phyloP scores from a whole-genome alignment of 805 yeast genomes.

The Naumovozyma baii region DNA sequence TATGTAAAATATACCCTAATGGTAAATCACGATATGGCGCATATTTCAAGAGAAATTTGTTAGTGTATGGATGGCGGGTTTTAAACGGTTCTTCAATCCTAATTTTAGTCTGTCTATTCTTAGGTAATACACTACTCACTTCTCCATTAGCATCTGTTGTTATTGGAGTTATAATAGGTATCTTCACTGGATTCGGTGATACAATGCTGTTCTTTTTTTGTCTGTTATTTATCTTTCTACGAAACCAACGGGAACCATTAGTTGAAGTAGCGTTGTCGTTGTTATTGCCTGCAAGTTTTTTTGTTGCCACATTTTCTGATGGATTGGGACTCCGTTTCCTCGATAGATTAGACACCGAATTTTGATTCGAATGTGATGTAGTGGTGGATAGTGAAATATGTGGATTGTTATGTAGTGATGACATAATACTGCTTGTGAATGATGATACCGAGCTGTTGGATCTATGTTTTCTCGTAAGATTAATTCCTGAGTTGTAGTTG shows the following conservation, averaged over 20 bases:
- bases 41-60: constrained; percentile 51
- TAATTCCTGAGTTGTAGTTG: background rate
- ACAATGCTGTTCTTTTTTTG: background rate
- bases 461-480: constrained; percentile 11
- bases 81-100: constrained; percentile 5
- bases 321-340: background rate
- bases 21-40: constrained; percentile 69
- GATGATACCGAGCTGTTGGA: constrained; percentile 26
- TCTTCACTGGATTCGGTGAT: background rate
- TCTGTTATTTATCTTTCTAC: background rate
- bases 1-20: constrained; percentile 60
- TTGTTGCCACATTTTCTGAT: background rate
- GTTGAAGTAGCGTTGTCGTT: background rate
- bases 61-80: constrained; percentile 48
- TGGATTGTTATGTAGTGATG: constrained; percentile 20
- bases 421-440: constrained; percentile 25
- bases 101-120: background rate
- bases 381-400: constrained; percentile 13
- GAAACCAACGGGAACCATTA: constrained; percentile 1
- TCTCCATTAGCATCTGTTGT: background rate
- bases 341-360: background rate
- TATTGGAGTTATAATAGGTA: background rate
- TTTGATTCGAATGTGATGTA: background rate
- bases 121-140: background rate
- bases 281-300: background rate